These are phyloP conservation scores for Lithohypha guttulata DNA, from an alignment of 2,329 filamentous ascomycete genomes.

Conservation along the genomic window DNA sequence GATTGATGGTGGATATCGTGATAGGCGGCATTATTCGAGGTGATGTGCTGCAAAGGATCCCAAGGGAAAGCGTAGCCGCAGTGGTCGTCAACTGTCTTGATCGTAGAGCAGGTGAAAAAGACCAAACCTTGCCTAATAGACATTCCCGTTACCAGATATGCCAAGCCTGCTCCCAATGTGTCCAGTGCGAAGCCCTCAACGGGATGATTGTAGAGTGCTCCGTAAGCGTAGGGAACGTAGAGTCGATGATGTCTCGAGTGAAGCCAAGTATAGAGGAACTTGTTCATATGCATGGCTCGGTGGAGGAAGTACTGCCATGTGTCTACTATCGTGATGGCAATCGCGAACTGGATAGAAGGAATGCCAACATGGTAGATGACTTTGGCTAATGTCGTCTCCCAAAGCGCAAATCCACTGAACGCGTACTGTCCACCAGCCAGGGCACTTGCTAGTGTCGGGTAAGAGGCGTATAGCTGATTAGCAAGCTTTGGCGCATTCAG, in stretches of 20 bases:
- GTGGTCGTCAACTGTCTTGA: slow-evolving; percentile 97
- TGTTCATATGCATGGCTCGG: slow-evolving; percentile 93
- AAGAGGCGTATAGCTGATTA: slow-evolving; percentile 58
- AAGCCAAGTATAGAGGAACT: slow-evolving; percentile 74
- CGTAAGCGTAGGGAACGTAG: slow-evolving; percentile 95
- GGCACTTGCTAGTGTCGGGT: slow-evolving; percentile 64
- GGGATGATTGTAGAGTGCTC: slow-evolving; percentile 92
- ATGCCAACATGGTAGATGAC: slow-evolving; percentile 69
- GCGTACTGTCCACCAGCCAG: slow-evolving; percentile 70
- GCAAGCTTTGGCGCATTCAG: slow-evolving; percentile 66
- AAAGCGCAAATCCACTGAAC: slow-evolving; percentile 65
- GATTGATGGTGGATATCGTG: slow-evolving; percentile 98
- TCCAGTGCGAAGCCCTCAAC: slow-evolving; percentile 90
- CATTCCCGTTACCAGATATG: slow-evolving; percentile 72
- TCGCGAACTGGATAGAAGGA: slow-evolving; percentile 63
- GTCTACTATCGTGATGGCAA: slow-evolving; percentile 70
- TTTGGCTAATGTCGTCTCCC: slow-evolving; percentile 68
- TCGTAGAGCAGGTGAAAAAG: slow-evolving; percentile 79
- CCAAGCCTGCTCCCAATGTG: slow-evolving; percentile 74
- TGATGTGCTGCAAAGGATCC: slow-evolving; percentile 85
- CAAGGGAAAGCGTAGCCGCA: slow-evolving; percentile 93
- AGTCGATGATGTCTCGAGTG: slow-evolving; percentile 93
- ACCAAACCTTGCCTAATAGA: slow-evolving; percentile 75
- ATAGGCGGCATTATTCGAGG: slow-evolving; percentile 90
- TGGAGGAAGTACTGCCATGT: slow-evolving; percentile 98